These are phyloP conservation scores for Arachis stenosperma DNA, from an alignment of 306 rosid genomes.

Conservation along the genomic window DNA sequence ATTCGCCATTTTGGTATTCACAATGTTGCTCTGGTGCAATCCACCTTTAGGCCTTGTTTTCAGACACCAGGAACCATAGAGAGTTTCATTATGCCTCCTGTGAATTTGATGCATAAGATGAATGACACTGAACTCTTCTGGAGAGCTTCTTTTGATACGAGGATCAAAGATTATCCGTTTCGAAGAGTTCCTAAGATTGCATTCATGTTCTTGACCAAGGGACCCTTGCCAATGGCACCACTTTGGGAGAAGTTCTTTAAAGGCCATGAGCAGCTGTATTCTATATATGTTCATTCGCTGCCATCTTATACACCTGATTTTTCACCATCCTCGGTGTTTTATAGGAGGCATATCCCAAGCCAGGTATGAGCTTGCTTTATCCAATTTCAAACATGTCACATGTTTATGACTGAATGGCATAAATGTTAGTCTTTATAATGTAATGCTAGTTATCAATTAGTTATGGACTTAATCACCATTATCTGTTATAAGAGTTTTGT, in stretches of 20 bases:
- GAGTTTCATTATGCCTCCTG: slow-evolving; percentile 73
- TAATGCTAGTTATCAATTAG: slow-evolving; percentile 3
- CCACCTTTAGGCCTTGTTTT: slow-evolving; percentile 61
- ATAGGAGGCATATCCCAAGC: slow-evolving; percentile 86
- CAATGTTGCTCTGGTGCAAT: slow-evolving; percentile 51
- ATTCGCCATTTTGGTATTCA: slow-evolving; percentile 67
- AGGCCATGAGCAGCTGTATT: slow-evolving; percentile 66
- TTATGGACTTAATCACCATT: slow-evolving; percentile 12
- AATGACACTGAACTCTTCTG: slow-evolving; percentile 81
- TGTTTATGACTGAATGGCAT: slow-evolving; percentile 19
- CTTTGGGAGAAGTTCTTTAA: slow-evolving; percentile 89
- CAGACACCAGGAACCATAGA: slow-evolving; percentile 57
- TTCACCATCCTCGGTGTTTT: slow-evolving; percentile 71
- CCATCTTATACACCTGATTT: slow-evolving; percentile 72
- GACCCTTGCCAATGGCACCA: slow-evolving; percentile 91
- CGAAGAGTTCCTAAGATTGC: slow-evolving; percentile 88
- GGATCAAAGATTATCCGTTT: slow-evolving; percentile 68
- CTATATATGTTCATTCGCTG: slow-evolving; percentile 80
- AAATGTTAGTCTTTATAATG: slow-evolving; percentile 27
- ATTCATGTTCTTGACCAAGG: slow-evolving; percentile 97
- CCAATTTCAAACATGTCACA: background rate
- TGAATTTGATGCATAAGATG: slow-evolving; percentile 70
- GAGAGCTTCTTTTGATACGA: slow-evolving; percentile 77
- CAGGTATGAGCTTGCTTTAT: slow-evolving; percentile 60
- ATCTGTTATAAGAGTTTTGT: slow-evolving; percentile 17